phyloP scores from a whole-genome alignment of 225 moss, liverwort and hornwort species.

The Takakia lepidozioides region DNA sequence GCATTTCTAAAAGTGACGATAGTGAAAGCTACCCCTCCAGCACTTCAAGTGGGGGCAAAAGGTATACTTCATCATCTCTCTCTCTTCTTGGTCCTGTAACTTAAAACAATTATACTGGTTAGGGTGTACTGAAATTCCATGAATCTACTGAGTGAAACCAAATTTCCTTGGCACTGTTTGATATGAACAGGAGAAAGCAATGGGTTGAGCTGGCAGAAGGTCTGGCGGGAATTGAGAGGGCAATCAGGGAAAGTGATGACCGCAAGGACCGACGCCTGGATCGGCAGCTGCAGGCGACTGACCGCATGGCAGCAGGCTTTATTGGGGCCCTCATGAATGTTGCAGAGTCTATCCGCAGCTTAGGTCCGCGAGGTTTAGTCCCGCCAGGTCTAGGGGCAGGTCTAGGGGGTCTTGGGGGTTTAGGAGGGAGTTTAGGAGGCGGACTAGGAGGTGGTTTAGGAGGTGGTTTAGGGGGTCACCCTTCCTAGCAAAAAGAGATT shows the following conservation, averaged over 20 bases:
- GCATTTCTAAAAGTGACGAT: constrained; percentile 40
- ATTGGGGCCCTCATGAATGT: constrained; percentile 46
- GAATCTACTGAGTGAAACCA: too few relatives aligned
- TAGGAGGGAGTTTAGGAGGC: constrained; percentile 35
- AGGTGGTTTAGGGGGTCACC: constrained; percentile 26
- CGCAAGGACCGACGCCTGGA: constrained; percentile 49
- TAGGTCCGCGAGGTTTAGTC: constrained; percentile 21
- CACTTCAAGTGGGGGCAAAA: constrained; percentile 39
- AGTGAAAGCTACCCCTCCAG: constrained; percentile 57
- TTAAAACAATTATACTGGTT: background rate
- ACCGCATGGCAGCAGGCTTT: constrained; percentile 34
- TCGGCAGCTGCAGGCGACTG: constrained; percentile 50
- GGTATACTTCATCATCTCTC: constrained; percentile 21
- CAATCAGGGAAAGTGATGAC: constrained; percentile 53
- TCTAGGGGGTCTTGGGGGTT: constrained; percentile 35
- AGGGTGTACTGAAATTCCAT: too few relatives aligned
- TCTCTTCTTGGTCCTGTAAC: background rate
- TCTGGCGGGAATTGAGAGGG: constrained; percentile 43
- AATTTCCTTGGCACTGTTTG: too few relatives aligned
- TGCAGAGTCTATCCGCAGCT: constrained; percentile 31
- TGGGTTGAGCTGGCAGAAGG: constrained; percentile 46
- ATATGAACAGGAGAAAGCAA: too few relatives aligned
- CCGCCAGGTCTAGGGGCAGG: constrained; percentile 28
- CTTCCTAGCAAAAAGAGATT: too few relatives aligned
- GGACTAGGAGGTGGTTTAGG: too few relatives aligned